Evolutionary conservation across 2,329 filamentous ascomycete species (phyloP), one percentile per base, ranked within the genome.

Genomic region (Xylaria sp.): DNA sequence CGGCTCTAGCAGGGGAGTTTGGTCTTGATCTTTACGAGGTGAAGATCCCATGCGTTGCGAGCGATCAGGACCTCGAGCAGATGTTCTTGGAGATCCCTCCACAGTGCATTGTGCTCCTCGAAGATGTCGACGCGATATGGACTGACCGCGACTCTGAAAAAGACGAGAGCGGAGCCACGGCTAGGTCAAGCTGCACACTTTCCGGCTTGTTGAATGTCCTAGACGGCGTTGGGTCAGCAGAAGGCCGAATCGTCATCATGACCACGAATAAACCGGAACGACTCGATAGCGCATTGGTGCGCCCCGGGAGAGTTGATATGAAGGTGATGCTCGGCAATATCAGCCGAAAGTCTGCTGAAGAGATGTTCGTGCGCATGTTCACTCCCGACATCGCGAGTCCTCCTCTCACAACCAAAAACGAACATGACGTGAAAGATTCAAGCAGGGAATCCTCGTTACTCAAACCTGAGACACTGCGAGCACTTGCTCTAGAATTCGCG

Each of bases 231-330:
- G 88, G 88, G 1, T 87, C 87, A 0, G 87, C 87, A 61, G 89
- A 91, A 80, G 90, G 89, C 8, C 84, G 88, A 15, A 87, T 92
- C 15, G 82, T 91, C 12, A 87, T 91, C 76, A 90, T 91, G 88
- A 91, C 89, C 0, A 90, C 89, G 18, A 91, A 91, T 73, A 85
- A 87, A 66, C 84, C 85, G 0, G 87, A 90, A 67, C 84, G 85
- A 56, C 83, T 91, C 0, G 89, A 90, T 72, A 78, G 81, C 3
- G 89, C 88, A 0, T 81, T 91, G 1, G 83, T 90, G 20, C 83
- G 89, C 0, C 88, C 89, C 0, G 89, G 89, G 0, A 82, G 89
- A 3, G 86, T 91, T 1, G 89, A 91, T 70, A 82, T 90, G 79
- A 85, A 85, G 66, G 84, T 91, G 32, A 79, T 78, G 66, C 80